phyloP scores from a whole-genome alignment of 768 basidiomycete species.

The Collybia nuda region DNA sequence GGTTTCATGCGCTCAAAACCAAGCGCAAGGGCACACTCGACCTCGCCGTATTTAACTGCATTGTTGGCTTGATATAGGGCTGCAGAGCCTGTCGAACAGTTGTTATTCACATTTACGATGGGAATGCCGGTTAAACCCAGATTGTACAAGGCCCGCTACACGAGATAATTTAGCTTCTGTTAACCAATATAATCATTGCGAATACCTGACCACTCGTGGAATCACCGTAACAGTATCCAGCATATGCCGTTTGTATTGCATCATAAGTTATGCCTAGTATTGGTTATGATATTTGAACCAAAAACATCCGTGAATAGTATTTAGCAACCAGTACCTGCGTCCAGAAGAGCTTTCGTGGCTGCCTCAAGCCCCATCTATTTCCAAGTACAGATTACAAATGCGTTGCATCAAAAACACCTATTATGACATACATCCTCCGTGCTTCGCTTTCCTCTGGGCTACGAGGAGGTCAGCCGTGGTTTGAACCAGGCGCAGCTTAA shows the following conservation, averaged over 20 bases:
- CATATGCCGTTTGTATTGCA: slow-evolving; percentile 67
- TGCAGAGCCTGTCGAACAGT: slow-evolving; percentile 80
- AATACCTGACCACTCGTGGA: slow-evolving; percentile 72
- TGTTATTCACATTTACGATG: slow-evolving; percentile 86
- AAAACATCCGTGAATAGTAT: background rate
- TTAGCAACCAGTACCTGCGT: slow-evolving; percentile 55
- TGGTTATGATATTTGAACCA: background rate
- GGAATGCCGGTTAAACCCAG: slow-evolving; percentile 84
- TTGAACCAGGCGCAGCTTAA: background rate
- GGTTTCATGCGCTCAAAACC: slow-evolving; percentile 87
- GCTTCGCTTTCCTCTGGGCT: slow-evolving; percentile 66
- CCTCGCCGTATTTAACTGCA: slow-evolving; percentile 66
- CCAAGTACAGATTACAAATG: background rate
- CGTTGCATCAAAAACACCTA: background rate
- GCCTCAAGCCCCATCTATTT: slow-evolving; percentile 84
- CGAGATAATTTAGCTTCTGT: slow-evolving; percentile 1
- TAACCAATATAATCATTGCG: background rate
- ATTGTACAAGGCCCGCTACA: slow-evolving; percentile 74
- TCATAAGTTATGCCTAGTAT: slow-evolving; percentile 79
- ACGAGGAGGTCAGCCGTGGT: slow-evolving; percentile 4
- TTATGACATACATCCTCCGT: slow-evolving; percentile 60
- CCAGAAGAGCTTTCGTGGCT: slow-evolving; percentile 81
- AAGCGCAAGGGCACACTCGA: slow-evolving; percentile 76
- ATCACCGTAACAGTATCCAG: slow-evolving; percentile 80
- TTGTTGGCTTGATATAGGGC: slow-evolving; percentile 76